Evolutionary conservation across 257 asterid species (phyloP).

Genomic region (Solanum clarkiae): DNA sequence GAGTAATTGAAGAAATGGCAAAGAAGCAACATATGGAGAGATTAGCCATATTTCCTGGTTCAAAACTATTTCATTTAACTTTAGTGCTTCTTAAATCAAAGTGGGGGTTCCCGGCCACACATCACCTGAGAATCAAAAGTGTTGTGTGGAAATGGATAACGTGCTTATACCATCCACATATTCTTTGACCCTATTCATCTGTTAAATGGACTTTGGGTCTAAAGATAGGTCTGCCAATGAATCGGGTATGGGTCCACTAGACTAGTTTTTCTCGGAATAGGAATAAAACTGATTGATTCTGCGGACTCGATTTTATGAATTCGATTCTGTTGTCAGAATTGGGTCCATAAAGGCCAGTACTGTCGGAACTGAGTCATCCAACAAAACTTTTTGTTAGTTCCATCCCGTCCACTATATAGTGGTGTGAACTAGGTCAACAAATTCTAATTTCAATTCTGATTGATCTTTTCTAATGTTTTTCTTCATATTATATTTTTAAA

Average conservation of each 20-base stretch:
- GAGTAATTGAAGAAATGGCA: not conserved
- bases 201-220: not conserved
- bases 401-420: not conserved
- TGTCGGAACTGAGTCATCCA: not conserved
- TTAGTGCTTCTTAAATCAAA: not conserved
- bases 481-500: not conserved
- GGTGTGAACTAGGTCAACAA: not conserved
- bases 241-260: not conserved
- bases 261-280: not conserved
- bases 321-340: not conserved
- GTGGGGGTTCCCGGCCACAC: not conserved
- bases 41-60: not conserved
- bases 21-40: not conserved
- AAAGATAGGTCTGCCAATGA: not conserved
- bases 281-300: too few species aligned
- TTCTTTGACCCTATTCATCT: not conserved
- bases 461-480: not conserved
- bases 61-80: not conserved
- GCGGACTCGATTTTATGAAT: too few species aligned
- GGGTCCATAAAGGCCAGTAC: too few species aligned
- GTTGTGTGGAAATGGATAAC: conserved; percentile 18
- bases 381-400: not conserved
- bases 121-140: not conserved
- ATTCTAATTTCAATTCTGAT: not conserved
- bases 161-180: conserved; percentile 20